Evolutionary conservation across 169 alveolate genomes (phyloP).

Genomic region (Eimeria sp.): DNA sequence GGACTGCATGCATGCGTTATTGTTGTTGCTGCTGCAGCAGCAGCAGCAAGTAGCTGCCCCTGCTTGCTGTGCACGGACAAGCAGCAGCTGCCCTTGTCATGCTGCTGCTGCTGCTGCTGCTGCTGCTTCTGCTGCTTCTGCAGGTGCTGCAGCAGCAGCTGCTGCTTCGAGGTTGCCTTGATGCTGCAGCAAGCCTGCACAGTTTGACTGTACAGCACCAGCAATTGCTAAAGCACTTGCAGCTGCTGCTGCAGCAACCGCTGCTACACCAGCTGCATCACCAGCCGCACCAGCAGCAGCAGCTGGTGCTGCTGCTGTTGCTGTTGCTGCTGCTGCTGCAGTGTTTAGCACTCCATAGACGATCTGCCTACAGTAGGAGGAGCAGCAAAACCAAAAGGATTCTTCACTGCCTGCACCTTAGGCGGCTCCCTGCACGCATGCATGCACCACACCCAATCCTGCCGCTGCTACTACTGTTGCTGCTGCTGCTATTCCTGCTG

Average conservation of each 20-base stretch:
- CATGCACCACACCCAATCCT: not conserved
- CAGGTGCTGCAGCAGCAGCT: too few species aligned
- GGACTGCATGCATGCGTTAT: not conserved
- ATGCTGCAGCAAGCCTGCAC: too few species aligned
- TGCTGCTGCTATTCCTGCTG: constrained; percentile 16
- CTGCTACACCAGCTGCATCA: not conserved
- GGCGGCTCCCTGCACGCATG: constrained; percentile 26
- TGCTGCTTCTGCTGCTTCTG: too few species aligned
- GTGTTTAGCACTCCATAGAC: constrained; percentile 9
- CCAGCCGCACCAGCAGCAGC: not conserved
- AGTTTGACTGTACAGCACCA: too few species aligned
- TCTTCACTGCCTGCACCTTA: constrained; percentile 62
- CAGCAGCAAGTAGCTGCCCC: not conserved
- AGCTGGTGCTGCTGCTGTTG: not conserved
- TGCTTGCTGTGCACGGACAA: not conserved
- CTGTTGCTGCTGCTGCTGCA: not conserved
- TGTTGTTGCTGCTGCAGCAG: not conserved
- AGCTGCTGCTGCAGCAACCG: too few species aligned
- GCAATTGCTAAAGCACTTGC: not conserved
- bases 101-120: too few species aligned
- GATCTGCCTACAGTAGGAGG: constrained; percentile 36
- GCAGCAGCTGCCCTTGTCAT: not conserved
- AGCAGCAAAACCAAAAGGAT: constrained; percentile 58
- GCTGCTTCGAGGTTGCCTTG: too few species aligned
- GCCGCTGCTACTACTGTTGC: not conserved